These are phyloP conservation scores for Begonia peltatifolia DNA, from an alignment of 306 rosid species.

Conservation along the genomic window DNA sequence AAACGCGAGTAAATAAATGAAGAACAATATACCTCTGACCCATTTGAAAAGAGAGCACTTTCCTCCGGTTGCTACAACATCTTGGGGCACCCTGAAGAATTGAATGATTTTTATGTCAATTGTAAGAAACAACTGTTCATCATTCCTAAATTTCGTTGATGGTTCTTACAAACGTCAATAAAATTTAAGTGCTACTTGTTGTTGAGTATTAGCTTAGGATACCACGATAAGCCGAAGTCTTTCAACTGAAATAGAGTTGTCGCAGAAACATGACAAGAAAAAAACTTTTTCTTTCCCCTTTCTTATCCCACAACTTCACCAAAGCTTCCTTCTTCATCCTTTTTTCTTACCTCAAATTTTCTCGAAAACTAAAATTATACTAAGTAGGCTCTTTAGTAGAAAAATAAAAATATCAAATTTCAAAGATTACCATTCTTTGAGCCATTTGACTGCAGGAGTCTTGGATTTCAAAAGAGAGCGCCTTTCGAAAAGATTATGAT, in stretches of 20 bases:
- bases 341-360: conserved; percentile 1
- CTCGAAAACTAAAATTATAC: background rate
- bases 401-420: background rate
- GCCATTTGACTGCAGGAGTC: conserved; percentile 72
- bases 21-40: conserved; percentile 54
- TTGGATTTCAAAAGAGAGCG: conserved; percentile 57
- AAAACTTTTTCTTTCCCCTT: background rate
- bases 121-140: background rate
- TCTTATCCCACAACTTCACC: background rate
- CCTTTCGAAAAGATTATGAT: conserved; percentile 43
- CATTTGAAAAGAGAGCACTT: conserved; percentile 70
- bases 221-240: no score
- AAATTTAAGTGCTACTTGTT: background rate
- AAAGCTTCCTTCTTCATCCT: background rate
- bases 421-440: conserved; percentile 47
- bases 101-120: background rate
- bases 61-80: conserved; percentile 92
- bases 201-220: background rate
- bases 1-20: background rate
- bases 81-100: conserved; percentile 78
- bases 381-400: background rate
- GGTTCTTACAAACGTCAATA: background rate
- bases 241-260: background rate
- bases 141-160: background rate
- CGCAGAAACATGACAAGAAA: background rate